Conservation (phyloP, 495 filamentous ascomycete genomes). For the Podospora anserina region DNA sequence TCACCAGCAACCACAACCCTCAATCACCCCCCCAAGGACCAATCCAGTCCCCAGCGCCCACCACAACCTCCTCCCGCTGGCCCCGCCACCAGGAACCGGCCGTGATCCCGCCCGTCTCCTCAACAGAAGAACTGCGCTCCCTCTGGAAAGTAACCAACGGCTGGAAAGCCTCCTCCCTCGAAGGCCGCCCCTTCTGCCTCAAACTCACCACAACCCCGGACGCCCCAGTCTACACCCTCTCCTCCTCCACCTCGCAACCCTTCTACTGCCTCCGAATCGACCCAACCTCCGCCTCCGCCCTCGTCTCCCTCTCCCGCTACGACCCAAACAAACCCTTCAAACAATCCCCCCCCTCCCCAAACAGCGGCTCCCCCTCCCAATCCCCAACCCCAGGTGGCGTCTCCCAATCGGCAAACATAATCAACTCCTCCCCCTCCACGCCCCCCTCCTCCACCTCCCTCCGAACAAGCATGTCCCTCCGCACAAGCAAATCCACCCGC, state of each 20-base stretch:
- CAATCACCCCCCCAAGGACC: constrained; percentile 26
- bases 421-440: constrained; percentile 34
- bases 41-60: constrained; percentile 1
- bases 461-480: constrained; percentile 15
- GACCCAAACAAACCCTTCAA: constrained; percentile 53
- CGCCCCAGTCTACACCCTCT: constrained; percentile 52
- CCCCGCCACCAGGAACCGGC: constrained; percentile 43
- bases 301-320: constrained; percentile 50
- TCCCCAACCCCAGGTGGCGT: neutral
- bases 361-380: constrained; percentile 12
- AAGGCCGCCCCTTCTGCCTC: constrained; percentile 52
- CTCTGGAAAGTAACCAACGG: constrained; percentile 57
- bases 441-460: constrained; percentile 31
- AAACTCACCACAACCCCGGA: constrained; percentile 47
- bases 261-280: constrained; percentile 53
- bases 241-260: constrained; percentile 45
- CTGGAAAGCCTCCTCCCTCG: constrained; percentile 48
- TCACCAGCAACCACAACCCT: constrained; percentile 7
- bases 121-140: constrained; percentile 50
- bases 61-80: constrained; percentile 23
- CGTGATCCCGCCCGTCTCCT: constrained; percentile 43
- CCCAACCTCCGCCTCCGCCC: constrained; percentile 53
- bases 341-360: constrained; percentile 21
- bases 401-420: neutral
- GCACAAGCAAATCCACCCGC: constrained; percentile 1